Percentiles rank a stretch among this genome's conserved stretches.
Conservation (phyloP, 106 monocot species). For the Phalaenopsis aphrodite region DNA sequence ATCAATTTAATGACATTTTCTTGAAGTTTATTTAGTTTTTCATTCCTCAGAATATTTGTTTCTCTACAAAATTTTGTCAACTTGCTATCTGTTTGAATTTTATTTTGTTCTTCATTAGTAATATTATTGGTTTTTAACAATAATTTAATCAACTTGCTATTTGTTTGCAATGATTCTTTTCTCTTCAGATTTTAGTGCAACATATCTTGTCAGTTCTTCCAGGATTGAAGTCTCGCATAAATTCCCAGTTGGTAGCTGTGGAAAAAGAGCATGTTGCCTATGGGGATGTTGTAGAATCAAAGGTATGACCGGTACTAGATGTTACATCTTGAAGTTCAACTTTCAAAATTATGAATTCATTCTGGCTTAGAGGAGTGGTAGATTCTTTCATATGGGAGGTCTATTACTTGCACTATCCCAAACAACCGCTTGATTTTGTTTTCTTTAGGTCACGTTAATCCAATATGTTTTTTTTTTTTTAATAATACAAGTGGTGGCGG, state of each 20-base stretch:
- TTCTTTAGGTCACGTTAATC: background rate
- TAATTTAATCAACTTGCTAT: background rate
- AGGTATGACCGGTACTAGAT: slow-evolving; percentile 31
- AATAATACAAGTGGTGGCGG: background rate
- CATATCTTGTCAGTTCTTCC: slow-evolving; percentile 89
- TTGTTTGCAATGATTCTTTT: slow-evolving; percentile 1
- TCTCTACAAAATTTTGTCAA: too few species aligned
- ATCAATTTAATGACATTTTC: background rate
- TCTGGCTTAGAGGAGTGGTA: background rate
- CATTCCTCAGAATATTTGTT: background rate
- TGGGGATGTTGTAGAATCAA: slow-evolving; percentile 88
- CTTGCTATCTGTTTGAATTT: too few species aligned
- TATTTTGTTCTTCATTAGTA: too few species aligned
- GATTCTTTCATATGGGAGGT: background rate
- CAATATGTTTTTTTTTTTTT: background rate
- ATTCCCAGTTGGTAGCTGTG: slow-evolving; percentile 74
- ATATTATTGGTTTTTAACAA: background rate
- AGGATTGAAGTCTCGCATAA: slow-evolving; percentile 82
- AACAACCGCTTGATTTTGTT: background rate
- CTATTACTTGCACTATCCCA: background rate
- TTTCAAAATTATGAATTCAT: background rate
- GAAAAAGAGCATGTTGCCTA: slow-evolving; percentile 83
- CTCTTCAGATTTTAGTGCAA: slow-evolving; percentile 80
- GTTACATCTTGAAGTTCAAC: background rate
- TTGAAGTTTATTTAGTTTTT: background rate